Percentiles rank a stretch among this genome's conserved stretches.
Conservation (phyloP, 2,329 filamentous ascomycete genomes). For the Cladosporium sp. region DNA sequence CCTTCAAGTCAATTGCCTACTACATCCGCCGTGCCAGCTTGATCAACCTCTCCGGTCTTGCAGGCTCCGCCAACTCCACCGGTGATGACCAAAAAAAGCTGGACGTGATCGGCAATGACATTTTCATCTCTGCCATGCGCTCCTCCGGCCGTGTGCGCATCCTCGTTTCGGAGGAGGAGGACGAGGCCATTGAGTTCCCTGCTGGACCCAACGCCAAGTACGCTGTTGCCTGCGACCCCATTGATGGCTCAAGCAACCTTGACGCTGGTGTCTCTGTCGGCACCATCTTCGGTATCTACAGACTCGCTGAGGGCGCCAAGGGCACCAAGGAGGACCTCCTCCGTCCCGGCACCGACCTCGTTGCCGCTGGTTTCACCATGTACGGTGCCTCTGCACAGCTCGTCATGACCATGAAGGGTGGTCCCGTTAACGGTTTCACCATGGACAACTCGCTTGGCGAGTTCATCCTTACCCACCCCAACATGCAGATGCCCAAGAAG, state of each 20-base stretch:
- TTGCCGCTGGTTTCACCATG: constrained; percentile 99
- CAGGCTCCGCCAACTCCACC: constrained; percentile 89
- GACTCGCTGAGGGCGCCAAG: constrained; percentile 69
- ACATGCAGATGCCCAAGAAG: constrained; percentile 80
- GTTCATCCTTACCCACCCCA: constrained; percentile 95
- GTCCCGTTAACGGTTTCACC: constrained; percentile 93
- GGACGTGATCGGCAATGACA: constrained; percentile 96
- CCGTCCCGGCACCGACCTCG: constrained; percentile 81
- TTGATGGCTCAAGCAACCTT: constrained; percentile 95
- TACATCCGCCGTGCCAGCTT: constrained; percentile 95
- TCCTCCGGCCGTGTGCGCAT: constrained; percentile 86
- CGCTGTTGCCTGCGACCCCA: constrained; percentile 94
- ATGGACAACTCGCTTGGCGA: constrained; percentile 94
- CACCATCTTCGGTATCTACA: constrained; percentile 94
- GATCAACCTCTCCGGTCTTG: constrained; percentile 83
- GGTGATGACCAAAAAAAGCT: constrained; percentile 99
- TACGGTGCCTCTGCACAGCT: constrained; percentile 95
- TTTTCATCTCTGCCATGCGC: constrained; percentile 93
- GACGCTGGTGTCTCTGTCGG: constrained; percentile 97
- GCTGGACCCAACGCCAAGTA: constrained; percentile 73
- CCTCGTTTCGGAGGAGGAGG: constrained; percentile 96
- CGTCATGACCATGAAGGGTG: constrained; percentile 93
- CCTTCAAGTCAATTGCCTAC: constrained; percentile 99
- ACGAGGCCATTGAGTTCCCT: constrained; percentile 82
- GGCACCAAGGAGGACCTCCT: constrained; percentile 82